Evolutionary conservation across 352 stramenopile species (phyloP).

Genomic region (Phytophthora cryptogea): DNA sequence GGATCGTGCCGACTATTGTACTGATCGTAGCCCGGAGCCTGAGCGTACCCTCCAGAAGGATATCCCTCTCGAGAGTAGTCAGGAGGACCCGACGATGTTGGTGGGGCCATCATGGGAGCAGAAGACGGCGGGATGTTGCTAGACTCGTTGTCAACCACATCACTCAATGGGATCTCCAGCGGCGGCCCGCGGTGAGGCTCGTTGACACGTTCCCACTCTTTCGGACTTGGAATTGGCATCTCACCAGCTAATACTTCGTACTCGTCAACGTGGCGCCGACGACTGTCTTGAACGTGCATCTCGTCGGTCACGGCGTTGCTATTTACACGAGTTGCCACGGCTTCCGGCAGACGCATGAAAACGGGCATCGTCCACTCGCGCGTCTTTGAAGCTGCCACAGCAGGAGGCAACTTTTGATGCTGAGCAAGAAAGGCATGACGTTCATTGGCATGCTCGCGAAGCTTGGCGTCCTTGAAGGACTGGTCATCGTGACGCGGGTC

Average conservation of each 20-base stretch:
- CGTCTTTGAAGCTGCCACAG: conserved; percentile 49
- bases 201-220: conserved; percentile 76
- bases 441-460: conserved; percentile 84
- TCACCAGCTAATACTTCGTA: conserved; percentile 84
- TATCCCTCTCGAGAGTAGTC: conserved; percentile 30
- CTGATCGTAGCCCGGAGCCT: conserved; percentile 28
- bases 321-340: conserved; percentile 43
- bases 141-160: conserved; percentile 49
- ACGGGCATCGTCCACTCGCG: conserved; percentile 73
- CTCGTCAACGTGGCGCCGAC: conserved; percentile 81
- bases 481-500: conserved; percentile 64
- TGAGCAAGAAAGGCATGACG: conserved; percentile 66
- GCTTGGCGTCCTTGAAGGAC: conserved; percentile 82
- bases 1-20: conserved; percentile 44
- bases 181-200: conserved; percentile 62
- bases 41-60: conserved; percentile 27
- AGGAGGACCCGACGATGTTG: conserved; percentile 15
- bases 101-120: conserved; percentile 26
- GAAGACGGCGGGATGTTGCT: conserved; percentile 14
- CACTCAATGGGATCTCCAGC: conserved; percentile 68
- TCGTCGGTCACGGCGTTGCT: conserved; percentile 56
- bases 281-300: conserved; percentile 62
- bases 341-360: conserved; percentile 66
- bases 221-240: conserved; percentile 72
- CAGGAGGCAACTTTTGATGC: conserved; percentile 66